Percentiles rank a stretch among this genome's conserved stretches.
Conservation (phyloP, 1,284 basidiomycete genomes). For the Moesziomyces aphidis region DNA sequence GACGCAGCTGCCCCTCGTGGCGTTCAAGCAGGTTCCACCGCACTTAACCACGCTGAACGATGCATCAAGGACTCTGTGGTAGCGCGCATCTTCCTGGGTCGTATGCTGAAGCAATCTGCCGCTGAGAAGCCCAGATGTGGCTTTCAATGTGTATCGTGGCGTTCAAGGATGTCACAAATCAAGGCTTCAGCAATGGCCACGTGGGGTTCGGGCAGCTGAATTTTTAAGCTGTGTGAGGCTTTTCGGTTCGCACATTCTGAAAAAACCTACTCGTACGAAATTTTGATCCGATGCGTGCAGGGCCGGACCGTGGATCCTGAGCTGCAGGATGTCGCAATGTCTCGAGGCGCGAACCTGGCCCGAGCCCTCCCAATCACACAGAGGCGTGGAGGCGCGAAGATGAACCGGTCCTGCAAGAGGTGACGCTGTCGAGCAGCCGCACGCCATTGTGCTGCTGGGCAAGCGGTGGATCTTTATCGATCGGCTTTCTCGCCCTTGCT, state of each 20-base stretch:
- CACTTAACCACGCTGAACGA: too few relatives aligned
- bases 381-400: too few relatives aligned
- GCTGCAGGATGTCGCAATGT: constrained; percentile 31
- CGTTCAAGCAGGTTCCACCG: neutral
- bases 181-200: too few relatives aligned
- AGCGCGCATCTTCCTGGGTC: too few relatives aligned
- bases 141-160: too few relatives aligned
- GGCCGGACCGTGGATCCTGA: constrained; percentile 24
- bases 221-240: neutral
- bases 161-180: too few relatives aligned
- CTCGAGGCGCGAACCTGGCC: constrained; percentile 3
- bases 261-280: constrained; percentile 7
- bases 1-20: neutral
- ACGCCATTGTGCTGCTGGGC: neutral
- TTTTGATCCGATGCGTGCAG: constrained; percentile 6
- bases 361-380: constrained; percentile 3
- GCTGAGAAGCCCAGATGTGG: too few relatives aligned
- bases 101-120: too few relatives aligned
- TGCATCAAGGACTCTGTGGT: too few relatives aligned
- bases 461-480: constrained; percentile 18
- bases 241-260: too few relatives aligned
- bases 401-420: neutral
- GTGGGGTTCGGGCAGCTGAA: neutral
- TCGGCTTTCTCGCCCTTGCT: constrained; percentile 14
- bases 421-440: neutral